Evolutionary conservation across 2,329 filamentous ascomycete genomes (phyloP), one percentile per base, ranked within the genome.

Genomic region (Pseudocercospora cruenta): DNA sequence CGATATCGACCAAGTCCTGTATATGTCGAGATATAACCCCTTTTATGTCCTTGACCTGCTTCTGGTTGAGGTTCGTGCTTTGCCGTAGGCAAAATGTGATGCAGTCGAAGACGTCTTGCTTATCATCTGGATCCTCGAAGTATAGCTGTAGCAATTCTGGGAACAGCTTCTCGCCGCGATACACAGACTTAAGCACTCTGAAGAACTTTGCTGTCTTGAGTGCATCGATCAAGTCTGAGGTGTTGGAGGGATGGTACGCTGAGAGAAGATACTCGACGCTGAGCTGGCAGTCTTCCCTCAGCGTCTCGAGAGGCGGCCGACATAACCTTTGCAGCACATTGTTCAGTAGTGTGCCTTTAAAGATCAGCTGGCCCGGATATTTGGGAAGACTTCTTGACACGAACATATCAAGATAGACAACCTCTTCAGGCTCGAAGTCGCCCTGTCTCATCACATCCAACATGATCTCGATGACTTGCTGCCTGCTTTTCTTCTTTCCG

Each of bases 341-440:
- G 66, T 93, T 92, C 0, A 99, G 84, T 1, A 91, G 91, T 2
- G 92, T 93, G 19, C 94, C 95, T 0, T 94, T 91, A 55, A 99
- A 87, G 10, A 98, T 86, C 59, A 99, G 89, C 74, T 97, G 97
- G 76, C 98, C 94, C 0, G 94, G 93, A 75, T 97, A 99, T 78
- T 99, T 99, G 3, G 96, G 92, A 58, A 99, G 82, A 76, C 97
- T 99, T 63, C 95, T 89, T 19, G 95, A 94, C 76, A 99, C 91
- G 75, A 99, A 99, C 93, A 99, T 99, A 79, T 99, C 93, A 53
- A 99, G 86, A 78, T 97, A 99, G 63, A 99, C 92, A 12, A 91
- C 94, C 75, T 98, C 93, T 67, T 91, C 88, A 0, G 89, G 80
- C 0, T 88, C 86, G 78, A 97, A 98, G 55, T 91, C 88, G 3